These are phyloP conservation scores for Leucocoprinus leucothites DNA, from an alignment of 768 basidiomycete species.

Conservation along the genomic window DNA sequence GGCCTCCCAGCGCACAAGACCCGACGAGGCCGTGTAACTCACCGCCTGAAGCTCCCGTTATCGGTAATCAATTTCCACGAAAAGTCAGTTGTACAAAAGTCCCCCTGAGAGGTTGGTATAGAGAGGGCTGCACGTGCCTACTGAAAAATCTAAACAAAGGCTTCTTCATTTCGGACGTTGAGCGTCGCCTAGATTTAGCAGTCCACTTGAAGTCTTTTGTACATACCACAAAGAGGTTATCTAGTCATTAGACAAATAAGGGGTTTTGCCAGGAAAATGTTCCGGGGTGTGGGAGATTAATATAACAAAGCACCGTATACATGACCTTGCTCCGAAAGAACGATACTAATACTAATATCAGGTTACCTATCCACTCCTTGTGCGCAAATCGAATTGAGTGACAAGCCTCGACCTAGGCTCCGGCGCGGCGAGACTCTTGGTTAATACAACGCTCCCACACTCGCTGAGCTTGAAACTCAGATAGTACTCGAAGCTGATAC, in stretches of 20 bases:
- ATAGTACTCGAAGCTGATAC: not conserved
- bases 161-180: conserved; percentile 2
- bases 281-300: not conserved
- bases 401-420: not conserved
- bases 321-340: not conserved
- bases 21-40: not conserved
- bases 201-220: not conserved
- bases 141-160: not conserved
- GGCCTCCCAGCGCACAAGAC: not conserved
- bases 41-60: not conserved
- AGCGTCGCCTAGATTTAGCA: conserved; percentile 5
- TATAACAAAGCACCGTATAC: no score
- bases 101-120: not conserved
- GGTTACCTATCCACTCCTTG: not conserved
- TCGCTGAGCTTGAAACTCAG: conserved; percentile 1
- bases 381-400: not conserved
- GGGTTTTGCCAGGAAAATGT: conserved; percentile 3
- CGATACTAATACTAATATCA: no score
- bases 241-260: not conserved
- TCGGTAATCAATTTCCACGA: conserved; percentile 8
- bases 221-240: not conserved
- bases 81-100: not conserved
- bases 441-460: conserved; percentile 1
- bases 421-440: not conserved
- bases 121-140: conserved; percentile 7